Base-by-base conservation (phyloP, 2,329 filamentous ascomycete genomes). In the Endothia cerciana region DNA sequence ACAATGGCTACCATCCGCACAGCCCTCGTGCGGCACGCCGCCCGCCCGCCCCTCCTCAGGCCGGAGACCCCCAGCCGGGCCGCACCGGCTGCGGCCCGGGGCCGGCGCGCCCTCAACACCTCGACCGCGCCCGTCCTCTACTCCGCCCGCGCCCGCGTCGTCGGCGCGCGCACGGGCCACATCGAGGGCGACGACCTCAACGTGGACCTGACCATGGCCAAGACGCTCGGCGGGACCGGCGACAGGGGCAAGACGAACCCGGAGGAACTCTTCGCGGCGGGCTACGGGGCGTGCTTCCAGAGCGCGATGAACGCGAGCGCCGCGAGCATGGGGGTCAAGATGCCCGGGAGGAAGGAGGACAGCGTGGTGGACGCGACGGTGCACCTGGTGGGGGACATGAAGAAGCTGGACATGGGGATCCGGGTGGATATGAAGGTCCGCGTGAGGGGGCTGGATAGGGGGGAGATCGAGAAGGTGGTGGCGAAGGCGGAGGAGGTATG, bases 221-320 rank as follows among this genome's bases (percentile, higher is more conserved):
- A 80, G 69, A 75, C 74, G 1, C 75, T 82, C 15, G 78, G 79
- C 49, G 79, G 79, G 10, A 56, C 71, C 0, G 79, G 78, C 17
- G 78, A 74, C 62, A 66, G 63, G 41, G 74, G 78, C 65, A 82
- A 81, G 71, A 81, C 80, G 7, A 83, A 80, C 67, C 79, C 78
- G 1, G 80, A 82, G 71, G 80, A 82, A 68, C 76, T 83, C 1
- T 82, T 82, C 66, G 79, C 80, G 0, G 80, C 80, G 0, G 80
- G 80, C 28, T 82, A 81, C 66, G 81, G 80, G 33, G 79, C 80
- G 10, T 82, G 80, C 69, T 82, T 81, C 70, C 80, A 82, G 69
- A 76, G 75, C 38, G 79, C 80, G 7, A 82, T 82, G 81, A 80
- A 79, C 67, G 77, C 79, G 2, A 73, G 75, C 2, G 80, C 81